Evolutionary conservation across 768 basidiomycete genomes (phyloP), one percentile per base, ranked within the genome.

Genomic region (Boletus vinaceobasis): DNA sequence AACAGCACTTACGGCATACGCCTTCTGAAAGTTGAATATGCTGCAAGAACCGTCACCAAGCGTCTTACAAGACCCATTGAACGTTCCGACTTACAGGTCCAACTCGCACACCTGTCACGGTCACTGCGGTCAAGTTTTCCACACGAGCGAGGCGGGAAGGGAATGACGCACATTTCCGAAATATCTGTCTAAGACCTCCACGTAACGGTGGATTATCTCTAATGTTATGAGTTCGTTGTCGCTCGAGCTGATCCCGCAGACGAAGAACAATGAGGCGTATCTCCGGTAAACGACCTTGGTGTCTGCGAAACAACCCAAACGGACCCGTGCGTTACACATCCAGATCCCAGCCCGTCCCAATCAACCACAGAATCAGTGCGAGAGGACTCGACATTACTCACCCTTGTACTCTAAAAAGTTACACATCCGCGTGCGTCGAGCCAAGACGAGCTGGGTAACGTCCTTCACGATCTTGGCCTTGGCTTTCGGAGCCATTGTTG

Each of bases 351-450:
- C n/a, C 31, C 23, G 15, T 45, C 35, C 15, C 11, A 58, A 21
- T 75, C 69, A 58, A 73, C 70, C 29, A 72, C 73, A 62, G 3
- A 26, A 27, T 59, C n/a, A 11, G 14, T 21, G 42, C 38, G n/a
- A 29, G 15, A 31, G 14, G 23, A 23, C 13, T 15, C 33, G 27
- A 48, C 2, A 35, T 11, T 1, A 56, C 82, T 61, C 55, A 88
- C 95, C 95, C 76, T 95, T 97, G 77, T 97, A 97, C 69, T 98
- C 96, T 38, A 98, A 73, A 65, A 98, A 88, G 73, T 98, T 98
- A 69, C 93, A 97, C 92, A 93, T 95, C 52, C 88, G 79, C 47
- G 90, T 90, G 55, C 90, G 80, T 48, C 96, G 81, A 48, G 87
- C 90, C 43, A 96, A 77, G 31, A 98, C 93, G 35, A 97, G 81